A percentile compares a stretch with the other conserved stretches of the same genome.
These are phyloP conservation scores for Zostera marina DNA, from an alignment of 116 monocot genomes.

Conservation along the genomic window DNA sequence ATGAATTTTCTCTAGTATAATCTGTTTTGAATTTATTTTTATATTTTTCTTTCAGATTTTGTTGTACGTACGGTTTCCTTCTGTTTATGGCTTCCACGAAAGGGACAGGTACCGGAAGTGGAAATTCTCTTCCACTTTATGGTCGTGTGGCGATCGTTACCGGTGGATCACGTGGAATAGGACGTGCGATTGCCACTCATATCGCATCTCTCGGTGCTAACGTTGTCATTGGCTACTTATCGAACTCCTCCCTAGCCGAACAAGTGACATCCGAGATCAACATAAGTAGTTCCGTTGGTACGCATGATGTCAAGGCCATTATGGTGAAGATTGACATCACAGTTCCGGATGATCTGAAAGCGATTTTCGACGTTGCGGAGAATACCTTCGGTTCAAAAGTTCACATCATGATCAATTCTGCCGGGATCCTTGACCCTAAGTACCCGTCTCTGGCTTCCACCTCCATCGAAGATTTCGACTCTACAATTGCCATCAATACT, in stretches of 20 bases:
- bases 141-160: constrained; percentile 31
- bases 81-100: no score
- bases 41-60: no score
- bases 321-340: constrained; percentile 19
- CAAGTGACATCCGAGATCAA: constrained; percentile 17
- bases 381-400: constrained; percentile 13
- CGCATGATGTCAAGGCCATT: constrained; percentile 5
- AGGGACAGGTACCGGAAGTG: no score
- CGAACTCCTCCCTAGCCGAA: constrained; percentile 9
- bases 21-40: no score
- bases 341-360: constrained; percentile 9
- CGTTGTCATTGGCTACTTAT: constrained; percentile 17
- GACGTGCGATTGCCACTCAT: constrained; percentile 19
- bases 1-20: no score
- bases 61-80: no score
- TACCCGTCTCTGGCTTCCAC: constrained; percentile 19
- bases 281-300: not conserved
- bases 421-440: constrained; percentile 20
- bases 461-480: constrained; percentile 11
- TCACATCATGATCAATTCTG: constrained; percentile 25
- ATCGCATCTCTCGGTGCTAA: constrained; percentile 31
- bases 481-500: constrained; percentile 15
- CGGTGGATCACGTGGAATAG: constrained; percentile 39
- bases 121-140: constrained; percentile 5
- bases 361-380: constrained; percentile 20